phyloP scores from a whole-genome alignment of 1,284 basidiomycete species.

The Cutaneotrichosporon dermatis region DNA sequence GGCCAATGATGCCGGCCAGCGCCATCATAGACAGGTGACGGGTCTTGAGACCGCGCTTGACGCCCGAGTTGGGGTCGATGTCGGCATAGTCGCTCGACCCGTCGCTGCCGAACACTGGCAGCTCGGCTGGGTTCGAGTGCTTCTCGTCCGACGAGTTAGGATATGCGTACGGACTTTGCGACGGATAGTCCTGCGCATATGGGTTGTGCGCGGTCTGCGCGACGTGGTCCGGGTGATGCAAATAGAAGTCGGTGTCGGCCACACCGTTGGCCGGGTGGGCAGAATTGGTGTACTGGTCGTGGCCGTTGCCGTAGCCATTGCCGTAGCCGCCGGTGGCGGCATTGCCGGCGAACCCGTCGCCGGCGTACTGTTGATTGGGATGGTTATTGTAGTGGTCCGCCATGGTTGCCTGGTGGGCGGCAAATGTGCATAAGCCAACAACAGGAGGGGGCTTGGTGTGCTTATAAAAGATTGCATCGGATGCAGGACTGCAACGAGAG shows the following conservation, averaged over 20 bases:
- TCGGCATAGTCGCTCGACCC: slow-evolving; percentile 2
- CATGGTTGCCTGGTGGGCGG: background rate
- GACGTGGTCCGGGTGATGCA: too few relatives aligned
- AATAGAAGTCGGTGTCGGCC: too few relatives aligned
- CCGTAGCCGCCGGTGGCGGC: too few relatives aligned
- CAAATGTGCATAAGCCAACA: background rate
- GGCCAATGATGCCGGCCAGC: slow-evolving; percentile 27
- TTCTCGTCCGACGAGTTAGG: background rate
- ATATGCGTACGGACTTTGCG: too few relatives aligned
- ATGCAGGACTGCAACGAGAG: too few relatives aligned
- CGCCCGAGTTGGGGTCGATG: slow-evolving; percentile 18
- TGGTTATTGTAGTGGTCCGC: background rate
- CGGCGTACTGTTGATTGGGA: background rate
- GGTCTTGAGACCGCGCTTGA: slow-evolving; percentile 27
- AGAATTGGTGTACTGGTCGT: too few relatives aligned
- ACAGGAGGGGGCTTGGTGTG: too few relatives aligned
- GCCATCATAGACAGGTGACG: slow-evolving; percentile 36
- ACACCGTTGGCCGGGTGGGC: too few relatives aligned
- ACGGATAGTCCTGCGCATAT: background rate
- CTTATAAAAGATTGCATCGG: too few relatives aligned
- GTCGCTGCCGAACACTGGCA: background rate
- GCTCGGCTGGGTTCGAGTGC: background rate
- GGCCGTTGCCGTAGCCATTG: too few relatives aligned
- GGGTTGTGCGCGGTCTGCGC: background rate
- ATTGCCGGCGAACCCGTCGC: too few relatives aligned